phyloP scores from a whole-genome alignment of 2,329 filamentous ascomycete species.

The Aspergillus japonicus region DNA sequence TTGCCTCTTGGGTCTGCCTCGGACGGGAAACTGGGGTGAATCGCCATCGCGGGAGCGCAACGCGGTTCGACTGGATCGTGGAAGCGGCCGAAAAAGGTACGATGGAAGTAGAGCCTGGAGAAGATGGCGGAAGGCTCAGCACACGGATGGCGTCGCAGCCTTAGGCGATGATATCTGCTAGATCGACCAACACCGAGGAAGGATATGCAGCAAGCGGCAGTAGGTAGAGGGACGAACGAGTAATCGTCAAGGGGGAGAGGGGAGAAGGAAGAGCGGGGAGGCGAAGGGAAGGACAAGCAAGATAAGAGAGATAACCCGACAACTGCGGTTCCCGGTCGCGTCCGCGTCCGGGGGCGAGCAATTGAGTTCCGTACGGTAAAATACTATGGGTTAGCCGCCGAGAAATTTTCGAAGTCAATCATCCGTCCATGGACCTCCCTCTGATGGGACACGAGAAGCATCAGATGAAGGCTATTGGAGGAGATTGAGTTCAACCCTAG shows the following conservation, averaged over 20 bases:
- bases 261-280: slow-evolving; percentile 3
- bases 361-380: slow-evolving; percentile 3
- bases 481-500: neutral
- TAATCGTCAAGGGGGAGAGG: neutral
- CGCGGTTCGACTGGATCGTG: neutral
- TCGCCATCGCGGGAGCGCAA: slow-evolving; percentile 36
- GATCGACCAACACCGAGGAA: neutral
- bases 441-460: slow-evolving; percentile 8
- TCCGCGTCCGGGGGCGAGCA: neutral
- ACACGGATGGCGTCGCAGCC: neutral
- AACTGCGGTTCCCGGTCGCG: slow-evolving; percentile 2
- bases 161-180: neutral
- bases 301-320: slow-evolving; percentile 12
- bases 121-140: neutral
- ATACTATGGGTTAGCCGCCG: neutral
- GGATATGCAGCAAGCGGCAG: neutral
- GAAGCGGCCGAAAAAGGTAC: neutral
- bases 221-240: neutral
- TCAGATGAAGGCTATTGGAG: neutral
- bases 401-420: neutral
- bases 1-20: slow-evolving; percentile 24
- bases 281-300: slow-evolving; percentile 5
- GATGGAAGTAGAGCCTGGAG: neutral
- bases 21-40: slow-evolving; percentile 39
- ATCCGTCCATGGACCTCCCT: slow-evolving; percentile 2